Percentiles rank a stretch among this genome's conserved stretches.
Conservation (phyloP, 768 basidiomycete species). For the Termitomyces bulborhizus region DNA sequence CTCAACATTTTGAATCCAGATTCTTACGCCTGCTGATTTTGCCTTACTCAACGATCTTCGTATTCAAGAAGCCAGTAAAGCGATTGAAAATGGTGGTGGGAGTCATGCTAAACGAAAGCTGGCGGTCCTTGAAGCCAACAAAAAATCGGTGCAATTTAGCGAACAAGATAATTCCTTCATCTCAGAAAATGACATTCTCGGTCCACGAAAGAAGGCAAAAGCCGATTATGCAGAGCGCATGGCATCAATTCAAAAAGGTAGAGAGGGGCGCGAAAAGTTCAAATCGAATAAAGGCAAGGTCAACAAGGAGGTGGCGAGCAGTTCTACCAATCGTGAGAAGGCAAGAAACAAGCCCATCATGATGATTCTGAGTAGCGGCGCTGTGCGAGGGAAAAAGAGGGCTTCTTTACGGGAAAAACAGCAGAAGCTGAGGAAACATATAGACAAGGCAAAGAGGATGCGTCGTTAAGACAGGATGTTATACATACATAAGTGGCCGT, state of each 20-base stretch:
- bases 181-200: slow-evolving; percentile 88
- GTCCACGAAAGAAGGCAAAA: slow-evolving; percentile 90
- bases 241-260: slow-evolving; percentile 85
- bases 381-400: slow-evolving; percentile 80
- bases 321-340: slow-evolving; percentile 90
- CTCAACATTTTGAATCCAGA: slow-evolving; percentile 40
- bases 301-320: slow-evolving; percentile 74
- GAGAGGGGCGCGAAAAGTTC: slow-evolving; percentile 93
- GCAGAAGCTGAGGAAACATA: slow-evolving; percentile 68
- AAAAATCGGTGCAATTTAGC: slow-evolving; percentile 44
- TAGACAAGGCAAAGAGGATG: slow-evolving; percentile 60
- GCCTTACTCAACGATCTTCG: slow-evolving; percentile 85
- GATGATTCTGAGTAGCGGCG: slow-evolving; percentile 80
- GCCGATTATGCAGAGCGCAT: slow-evolving; percentile 91
- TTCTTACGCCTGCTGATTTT: slow-evolving; percentile 96
- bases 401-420: slow-evolving; percentile 79
- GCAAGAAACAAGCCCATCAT: slow-evolving; percentile 91
- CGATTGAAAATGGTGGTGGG: slow-evolving; percentile 65
- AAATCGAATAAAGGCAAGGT: slow-evolving; percentile 90
- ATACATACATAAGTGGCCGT: background rate
- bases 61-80: slow-evolving; percentile 67
- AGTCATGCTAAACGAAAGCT: slow-evolving; percentile 86
- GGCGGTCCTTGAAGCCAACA: slow-evolving; percentile 67
- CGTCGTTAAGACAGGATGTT: slow-evolving; percentile 17
- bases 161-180: slow-evolving; percentile 58